Percentiles rank a stretch among this genome's conserved stretches.
These are phyloP conservation scores for Didymella lethalis DNA, from an alignment of 2,329 filamentous ascomycete genomes.

Conservation along the genomic window DNA sequence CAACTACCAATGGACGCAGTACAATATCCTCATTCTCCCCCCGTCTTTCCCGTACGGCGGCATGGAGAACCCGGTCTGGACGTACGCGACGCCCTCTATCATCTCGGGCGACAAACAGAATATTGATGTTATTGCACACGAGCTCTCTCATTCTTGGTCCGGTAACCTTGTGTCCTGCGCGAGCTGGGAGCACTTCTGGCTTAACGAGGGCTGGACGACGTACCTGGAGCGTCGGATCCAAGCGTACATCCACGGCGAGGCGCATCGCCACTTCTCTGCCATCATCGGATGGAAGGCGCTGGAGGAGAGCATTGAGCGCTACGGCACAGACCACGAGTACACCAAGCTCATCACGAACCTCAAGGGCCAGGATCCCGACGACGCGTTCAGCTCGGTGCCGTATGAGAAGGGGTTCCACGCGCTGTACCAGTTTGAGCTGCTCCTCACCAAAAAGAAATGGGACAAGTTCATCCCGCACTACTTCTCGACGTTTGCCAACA, in stretches of 20 bases:
- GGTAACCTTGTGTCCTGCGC: conserved; percentile 83
- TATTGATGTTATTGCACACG: conserved; percentile 94
- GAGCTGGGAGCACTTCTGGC: conserved; percentile 80
- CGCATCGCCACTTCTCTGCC: conserved; percentile 89
- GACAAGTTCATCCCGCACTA: conserved; percentile 97
- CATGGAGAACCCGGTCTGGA: conserved; percentile 94
- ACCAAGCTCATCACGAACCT: conserved; percentile 90
- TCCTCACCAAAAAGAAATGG: conserved; percentile 85
- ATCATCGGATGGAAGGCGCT: conserved; percentile 96
- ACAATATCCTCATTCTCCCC: conserved; percentile 90
- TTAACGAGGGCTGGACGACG: conserved; percentile 87
- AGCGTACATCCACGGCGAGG: conserved; percentile 78
- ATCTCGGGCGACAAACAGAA: conserved; percentile 86
- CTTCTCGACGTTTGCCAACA: conserved; percentile 83
- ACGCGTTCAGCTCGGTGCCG: conserved; percentile 89
- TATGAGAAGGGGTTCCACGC: conserved; percentile 98
- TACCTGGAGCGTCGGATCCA: conserved; percentile 90
- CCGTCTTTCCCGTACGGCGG: conserved; percentile 70
- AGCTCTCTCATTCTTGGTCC: conserved; percentile 79
- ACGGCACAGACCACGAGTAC: conserved; percentile 86
- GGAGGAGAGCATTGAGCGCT: conserved; percentile 78
- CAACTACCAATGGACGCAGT: conserved; percentile 86
- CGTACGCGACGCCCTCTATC: conserved; percentile 93
- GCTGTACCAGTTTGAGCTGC: conserved; percentile 85
- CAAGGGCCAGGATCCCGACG: conserved; percentile 91